phyloP scores from a whole-genome alignment of 202 grass and related monocot genomes.

The Saccharum hybrid region DNA sequence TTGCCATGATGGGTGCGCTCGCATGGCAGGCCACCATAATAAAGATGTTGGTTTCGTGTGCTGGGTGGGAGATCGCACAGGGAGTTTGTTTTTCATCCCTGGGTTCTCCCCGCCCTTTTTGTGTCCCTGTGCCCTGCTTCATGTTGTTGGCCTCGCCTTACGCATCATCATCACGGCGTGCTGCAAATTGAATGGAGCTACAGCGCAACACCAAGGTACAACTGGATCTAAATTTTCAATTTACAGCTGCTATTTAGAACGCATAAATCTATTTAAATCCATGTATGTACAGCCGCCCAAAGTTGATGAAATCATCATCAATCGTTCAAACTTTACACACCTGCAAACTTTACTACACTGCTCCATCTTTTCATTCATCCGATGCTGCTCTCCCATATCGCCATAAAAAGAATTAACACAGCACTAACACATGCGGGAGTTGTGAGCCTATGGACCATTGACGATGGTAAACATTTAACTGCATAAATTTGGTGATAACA shows the following conservation, averaged over 20 bases:
- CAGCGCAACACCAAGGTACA: conserved; percentile 45
- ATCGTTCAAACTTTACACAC: neutral
- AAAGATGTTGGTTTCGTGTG: conserved; percentile 54
- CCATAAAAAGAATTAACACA: too few species aligned
- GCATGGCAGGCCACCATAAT: conserved; percentile 78
- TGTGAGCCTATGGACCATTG: too few species aligned
- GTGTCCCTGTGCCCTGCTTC: conserved; percentile 33
- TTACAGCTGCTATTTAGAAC: neutral
- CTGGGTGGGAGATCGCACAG: conserved; percentile 63
- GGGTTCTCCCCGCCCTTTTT: conserved; percentile 49
- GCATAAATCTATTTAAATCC: neutral
- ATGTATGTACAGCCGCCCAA: neutral
- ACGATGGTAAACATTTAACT: too few species aligned
- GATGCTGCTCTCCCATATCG: neutral
- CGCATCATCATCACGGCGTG: neutral
- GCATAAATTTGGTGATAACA: too few species aligned
- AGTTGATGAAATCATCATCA: neutral
- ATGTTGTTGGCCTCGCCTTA: neutral
- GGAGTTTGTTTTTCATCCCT: conserved; percentile 42
- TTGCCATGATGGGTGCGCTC: conserved; percentile 92
- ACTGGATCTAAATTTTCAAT: conserved; percentile 21
- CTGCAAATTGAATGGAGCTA: conserved; percentile 25
- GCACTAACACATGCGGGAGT: too few species aligned
- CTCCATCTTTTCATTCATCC: neutral
- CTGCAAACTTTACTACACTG: neutral